Evolutionary conservation across 2,329 filamentous ascomycete species (phyloP).

Genomic region (Aphanocladium album): DNA sequence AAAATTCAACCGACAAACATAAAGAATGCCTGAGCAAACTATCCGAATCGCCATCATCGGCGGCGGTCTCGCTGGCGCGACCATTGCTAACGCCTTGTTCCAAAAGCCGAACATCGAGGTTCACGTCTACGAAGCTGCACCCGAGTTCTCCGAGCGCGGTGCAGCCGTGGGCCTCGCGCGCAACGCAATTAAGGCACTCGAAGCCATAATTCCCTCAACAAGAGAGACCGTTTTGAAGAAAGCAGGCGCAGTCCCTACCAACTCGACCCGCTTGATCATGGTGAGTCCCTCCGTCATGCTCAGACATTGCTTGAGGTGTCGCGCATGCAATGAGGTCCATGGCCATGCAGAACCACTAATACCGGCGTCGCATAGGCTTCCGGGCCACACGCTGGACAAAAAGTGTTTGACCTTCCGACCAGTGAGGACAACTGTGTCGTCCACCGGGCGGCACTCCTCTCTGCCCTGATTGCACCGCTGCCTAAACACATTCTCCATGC

Average conservation of each 20-base stretch:
- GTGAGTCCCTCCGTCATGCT: background rate
- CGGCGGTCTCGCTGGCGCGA: constrained; percentile 19
- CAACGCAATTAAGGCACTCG: constrained; percentile 15
- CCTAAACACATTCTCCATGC: constrained; percentile 12
- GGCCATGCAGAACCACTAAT: no score
- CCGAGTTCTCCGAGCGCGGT: constrained; percentile 21
- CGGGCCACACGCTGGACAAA: background rate
- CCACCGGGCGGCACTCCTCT: constrained; percentile 19
- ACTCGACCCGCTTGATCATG: constrained; percentile 12
- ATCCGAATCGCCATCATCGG: constrained; percentile 21
- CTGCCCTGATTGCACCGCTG: constrained; percentile 17
- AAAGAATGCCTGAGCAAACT: background rate
- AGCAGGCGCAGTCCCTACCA: constrained; percentile 17
- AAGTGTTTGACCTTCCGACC: background rate
- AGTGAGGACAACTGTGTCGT: constrained; percentile 13
- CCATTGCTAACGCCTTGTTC: constrained; percentile 18
- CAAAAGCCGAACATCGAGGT: constrained; percentile 16
- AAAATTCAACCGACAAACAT: no score
- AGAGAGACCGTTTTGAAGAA: constrained; percentile 11
- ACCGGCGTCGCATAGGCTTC: background rate
- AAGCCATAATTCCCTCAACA: constrained; percentile 8
- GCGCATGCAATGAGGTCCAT: no score
- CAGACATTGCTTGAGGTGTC: no score
- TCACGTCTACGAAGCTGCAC: constrained; percentile 20
- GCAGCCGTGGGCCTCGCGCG: constrained; percentile 18